phyloP scores from a whole-genome alignment of 2,329 filamentous ascomycete species.

The Pestalotiopsis sp. region DNA sequence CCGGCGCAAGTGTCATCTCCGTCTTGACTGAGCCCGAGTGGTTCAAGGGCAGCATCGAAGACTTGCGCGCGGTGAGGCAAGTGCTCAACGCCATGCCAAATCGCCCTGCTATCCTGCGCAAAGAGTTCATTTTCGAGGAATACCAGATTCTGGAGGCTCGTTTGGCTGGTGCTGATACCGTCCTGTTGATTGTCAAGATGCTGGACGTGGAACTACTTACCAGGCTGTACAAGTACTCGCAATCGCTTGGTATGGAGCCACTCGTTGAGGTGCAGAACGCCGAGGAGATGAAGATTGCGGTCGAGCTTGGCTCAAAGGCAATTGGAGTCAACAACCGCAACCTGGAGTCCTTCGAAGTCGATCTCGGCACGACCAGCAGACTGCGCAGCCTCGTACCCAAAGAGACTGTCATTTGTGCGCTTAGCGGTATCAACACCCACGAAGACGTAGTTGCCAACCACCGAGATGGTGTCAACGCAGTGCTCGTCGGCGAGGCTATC shows the following conservation, averaged over 20 bases:
- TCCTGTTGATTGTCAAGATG: conserved; percentile 98
- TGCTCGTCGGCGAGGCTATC: conserved; percentile 92
- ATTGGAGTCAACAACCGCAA: conserved; percentile 99
- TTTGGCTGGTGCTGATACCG: conserved; percentile 89
- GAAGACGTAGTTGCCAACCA: conserved; percentile 88
- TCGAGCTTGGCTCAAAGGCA: conserved; percentile 83
- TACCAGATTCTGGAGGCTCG: conserved; percentile 97
- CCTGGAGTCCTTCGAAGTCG: conserved; percentile 94
- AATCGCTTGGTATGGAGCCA: conserved; percentile 93
- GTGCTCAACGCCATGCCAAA: conserved; percentile 91
- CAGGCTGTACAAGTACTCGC: conserved; percentile 84
- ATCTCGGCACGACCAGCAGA: conserved; percentile 87
- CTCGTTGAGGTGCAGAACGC: conserved; percentile 94
- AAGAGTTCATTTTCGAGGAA: conserved; percentile 97
- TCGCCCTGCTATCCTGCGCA: conserved; percentile 86
- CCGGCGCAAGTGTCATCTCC: conserved; percentile 94
- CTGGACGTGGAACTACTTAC: conserved; percentile 74
- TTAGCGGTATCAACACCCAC: conserved; percentile 90
- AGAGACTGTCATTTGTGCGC: conserved; percentile 85
- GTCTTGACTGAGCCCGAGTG: conserved; percentile 98
- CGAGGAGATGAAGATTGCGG: conserved; percentile 88
- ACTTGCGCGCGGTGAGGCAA: conserved; percentile 83
- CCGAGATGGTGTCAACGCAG: conserved; percentile 86
- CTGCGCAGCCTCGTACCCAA: conserved; percentile 85
- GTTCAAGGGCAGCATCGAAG: conserved; percentile 98